Percentiles rank a stretch among this genome's conserved stretches.
phyloP scores from a whole-genome alignment of 2,329 filamentous ascomycete genomes.

The Penicillium digitatum region DNA sequence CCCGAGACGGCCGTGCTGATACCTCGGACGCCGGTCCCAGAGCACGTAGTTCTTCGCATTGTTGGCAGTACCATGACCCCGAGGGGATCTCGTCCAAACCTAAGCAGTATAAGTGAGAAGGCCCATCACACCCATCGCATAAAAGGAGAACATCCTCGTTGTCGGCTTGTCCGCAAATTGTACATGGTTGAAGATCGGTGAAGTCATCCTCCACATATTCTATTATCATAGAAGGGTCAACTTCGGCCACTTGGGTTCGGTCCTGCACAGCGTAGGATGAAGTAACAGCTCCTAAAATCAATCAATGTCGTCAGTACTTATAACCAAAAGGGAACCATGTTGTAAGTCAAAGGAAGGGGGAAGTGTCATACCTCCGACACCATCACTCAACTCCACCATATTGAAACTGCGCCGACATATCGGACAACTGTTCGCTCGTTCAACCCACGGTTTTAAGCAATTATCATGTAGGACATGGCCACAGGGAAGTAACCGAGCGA shows the following conservation, averaged over 20 bases:
- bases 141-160: constrained; percentile 81
- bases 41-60: constrained; percentile 58
- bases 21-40: constrained; percentile 38
- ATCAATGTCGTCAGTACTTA: constrained; percentile 3
- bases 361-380: constrained; percentile 67
- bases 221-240: constrained; percentile 66
- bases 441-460: constrained; percentile 90
- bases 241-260: constrained; percentile 72
- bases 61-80: constrained; percentile 86
- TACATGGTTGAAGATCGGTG: constrained; percentile 66
- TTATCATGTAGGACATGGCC: constrained; percentile 89
- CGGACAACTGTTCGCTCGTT: constrained; percentile 94
- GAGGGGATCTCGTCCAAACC: constrained; percentile 72
- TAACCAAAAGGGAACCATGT: constrained; percentile 6
- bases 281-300: constrained; percentile 50
- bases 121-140: constrained; percentile 84
- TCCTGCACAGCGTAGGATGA: constrained; percentile 56
- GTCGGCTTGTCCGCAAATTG: constrained; percentile 75
- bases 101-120: constrained; percentile 89
- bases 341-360: constrained; percentile 11
- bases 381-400: constrained; percentile 76
- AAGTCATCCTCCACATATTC: constrained; percentile 66
- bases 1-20: constrained; percentile 28
- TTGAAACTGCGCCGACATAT: constrained; percentile 94
- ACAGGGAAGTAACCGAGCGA: constrained; percentile 68